phyloP scores from a whole-genome alignment of 345 rosid species.

The thale cress (Arabidopsis thaliana) region TAIR10.1 NC_003071.7:11047001-11047500 shows the following conservation, averaged over 20 bases:
- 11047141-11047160: constrained; percentile 59
- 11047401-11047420: neutral
- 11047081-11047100: constrained; percentile 63
- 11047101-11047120: neutral
- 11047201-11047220: constrained; percentile 89
- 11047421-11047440: neutral
- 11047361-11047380: constrained; percentile 84
- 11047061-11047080: constrained; percentile 88
- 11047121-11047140: neutral
- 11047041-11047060: constrained; percentile 97
- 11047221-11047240: constrained; percentile 90
- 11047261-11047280: constrained; percentile 70
- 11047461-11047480: neutral
- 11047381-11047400: constrained; percentile 76
- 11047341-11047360: constrained; percentile 78
- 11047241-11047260: constrained; percentile 77
- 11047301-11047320: neutral
- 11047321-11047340: constrained; percentile 12
- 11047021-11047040: constrained; percentile 78
- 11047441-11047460: neutral
- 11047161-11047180: constrained; percentile 76
- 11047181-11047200: constrained; percentile 90
- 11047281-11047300: constrained; percentile 24
- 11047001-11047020: constrained; percentile 95
- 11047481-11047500: neutral